A percentile compares a stretch with the other conserved stretches of the same genome.
phyloP scores from a whole-genome alignment of 352 stramenopile species.

The Peronospora belbahrii region DNA sequence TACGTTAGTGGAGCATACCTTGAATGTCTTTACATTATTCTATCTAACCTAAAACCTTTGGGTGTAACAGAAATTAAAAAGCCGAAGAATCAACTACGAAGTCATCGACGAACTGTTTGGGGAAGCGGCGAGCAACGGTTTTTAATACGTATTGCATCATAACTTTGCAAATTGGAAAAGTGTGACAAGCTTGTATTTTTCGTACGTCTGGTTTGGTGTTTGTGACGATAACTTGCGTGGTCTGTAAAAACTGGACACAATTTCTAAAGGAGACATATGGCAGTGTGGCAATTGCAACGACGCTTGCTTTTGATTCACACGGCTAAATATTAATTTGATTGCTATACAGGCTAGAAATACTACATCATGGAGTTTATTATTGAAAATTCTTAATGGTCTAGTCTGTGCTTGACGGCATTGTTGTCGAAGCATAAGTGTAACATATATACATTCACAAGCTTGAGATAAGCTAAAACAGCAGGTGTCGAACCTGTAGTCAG shows the following conservation, averaged over 20 bases:
- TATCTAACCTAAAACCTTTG: constrained; percentile 14
- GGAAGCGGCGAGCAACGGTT: constrained; percentile 68
- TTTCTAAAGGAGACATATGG: no score
- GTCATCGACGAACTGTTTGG: constrained; percentile 86
- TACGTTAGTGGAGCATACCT: background rate
- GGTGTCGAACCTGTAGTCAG: constrained; percentile 8
- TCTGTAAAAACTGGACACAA: no score
- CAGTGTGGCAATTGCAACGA: no score
- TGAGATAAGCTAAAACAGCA: constrained; percentile 8
- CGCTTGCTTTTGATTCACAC: no score
- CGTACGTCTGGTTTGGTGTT: no score
- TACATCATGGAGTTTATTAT: constrained; percentile 18
- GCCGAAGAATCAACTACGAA: constrained; percentile 85
- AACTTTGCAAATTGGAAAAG: background rate
- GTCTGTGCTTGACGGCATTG: background rate
- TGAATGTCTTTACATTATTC: background rate
- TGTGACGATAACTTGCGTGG: no score
- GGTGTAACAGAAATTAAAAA: constrained; percentile 83
- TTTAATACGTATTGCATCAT: constrained; percentile 37
- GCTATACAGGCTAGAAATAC: background rate
- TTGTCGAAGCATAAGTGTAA: constrained; percentile 13
- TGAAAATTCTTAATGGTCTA: constrained; percentile 27
- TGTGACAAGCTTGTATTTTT: background rate
- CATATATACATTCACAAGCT: constrained; percentile 22
- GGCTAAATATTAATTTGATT: background rate